These are phyloP conservation scores for Parasarocladium wereldwijsianum DNA, from an alignment of 2,329 filamentous ascomycete species.

Conservation along the genomic window DNA sequence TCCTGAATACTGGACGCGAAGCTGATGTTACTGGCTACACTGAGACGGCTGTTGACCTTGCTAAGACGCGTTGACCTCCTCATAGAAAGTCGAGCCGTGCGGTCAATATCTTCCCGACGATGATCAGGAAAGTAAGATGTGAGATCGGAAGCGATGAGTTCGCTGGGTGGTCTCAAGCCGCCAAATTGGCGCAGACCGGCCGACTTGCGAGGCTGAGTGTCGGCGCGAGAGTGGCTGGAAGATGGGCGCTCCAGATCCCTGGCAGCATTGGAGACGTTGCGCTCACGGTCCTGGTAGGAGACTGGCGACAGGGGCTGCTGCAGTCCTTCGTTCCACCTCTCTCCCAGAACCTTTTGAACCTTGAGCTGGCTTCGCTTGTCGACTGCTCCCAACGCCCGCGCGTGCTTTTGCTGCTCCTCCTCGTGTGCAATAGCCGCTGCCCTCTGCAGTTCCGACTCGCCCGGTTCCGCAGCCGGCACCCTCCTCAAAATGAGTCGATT, in stretches of 20 bases:
- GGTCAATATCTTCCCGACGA: conserved; percentile 84
- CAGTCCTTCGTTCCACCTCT: conserved; percentile 65
- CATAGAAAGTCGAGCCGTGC: conserved; percentile 85
- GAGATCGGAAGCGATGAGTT: conserved; percentile 91
- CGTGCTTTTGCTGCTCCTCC: conserved; percentile 63
- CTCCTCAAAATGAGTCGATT: conserved; percentile 83
- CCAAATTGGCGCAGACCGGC: conserved; percentile 64
- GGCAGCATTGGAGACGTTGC: conserved; percentile 46
- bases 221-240: conserved; percentile 27
- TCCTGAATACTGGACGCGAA: conserved; percentile 85
- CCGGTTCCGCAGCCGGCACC: conserved; percentile 83
- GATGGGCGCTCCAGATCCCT: conserved; percentile 43
- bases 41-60: conserved; percentile 82
- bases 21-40: conserved; percentile 86
- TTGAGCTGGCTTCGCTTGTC: conserved; percentile 75
- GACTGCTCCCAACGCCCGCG: conserved; percentile 42
- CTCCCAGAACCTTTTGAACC: conserved; percentile 77
- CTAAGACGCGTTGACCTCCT: conserved; percentile 81
- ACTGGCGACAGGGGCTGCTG: conserved; percentile 79
- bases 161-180: conserved; percentile 82
- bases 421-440: conserved; percentile 83
- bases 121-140: conserved; percentile 97
- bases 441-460: conserved; percentile 69
- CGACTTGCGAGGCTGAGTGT: conserved; percentile 29
- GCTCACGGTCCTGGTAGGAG: conserved; percentile 54